Evolutionary conservation across 2,329 filamentous ascomycete species (phyloP).

Genomic region (Gaeumannomyces tritici): DNA sequence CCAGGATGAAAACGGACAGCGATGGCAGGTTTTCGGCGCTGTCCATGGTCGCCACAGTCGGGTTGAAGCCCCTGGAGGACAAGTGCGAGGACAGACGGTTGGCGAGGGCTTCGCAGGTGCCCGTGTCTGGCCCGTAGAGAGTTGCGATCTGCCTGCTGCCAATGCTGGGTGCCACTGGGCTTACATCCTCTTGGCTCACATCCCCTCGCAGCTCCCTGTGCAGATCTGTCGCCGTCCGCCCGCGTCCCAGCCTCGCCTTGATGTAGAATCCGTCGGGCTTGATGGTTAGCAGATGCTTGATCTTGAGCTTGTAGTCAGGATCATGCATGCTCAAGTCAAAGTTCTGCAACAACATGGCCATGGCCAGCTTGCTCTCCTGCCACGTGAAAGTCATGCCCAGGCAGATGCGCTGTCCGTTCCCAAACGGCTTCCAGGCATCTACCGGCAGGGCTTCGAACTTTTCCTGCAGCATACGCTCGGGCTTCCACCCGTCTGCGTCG

Average conservation of each 20-base stretch:
- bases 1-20: not conserved
- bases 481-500: conserved; percentile 55
- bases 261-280: conserved; percentile 54
- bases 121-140: not conserved
- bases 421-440: conserved; percentile 64
- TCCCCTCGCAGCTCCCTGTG: conserved; percentile 7
- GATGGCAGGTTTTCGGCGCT: not conserved
- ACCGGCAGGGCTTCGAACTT: conserved; percentile 50
- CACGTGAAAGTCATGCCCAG: conserved; percentile 67
- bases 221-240: conserved; percentile 21
- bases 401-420: conserved; percentile 42
- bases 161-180: no score
- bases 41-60: not conserved
- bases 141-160: not conserved
- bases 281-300: conserved; percentile 45
- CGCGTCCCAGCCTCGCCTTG: conserved; percentile 42
- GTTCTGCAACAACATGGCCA: conserved; percentile 58
- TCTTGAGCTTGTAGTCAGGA: conserved; percentile 37
- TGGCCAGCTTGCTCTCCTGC: conserved; percentile 58
- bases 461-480: conserved; percentile 64
- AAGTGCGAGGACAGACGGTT: not conserved
- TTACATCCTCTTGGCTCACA: not conserved
- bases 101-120: not conserved
- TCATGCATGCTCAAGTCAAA: conserved; percentile 59
- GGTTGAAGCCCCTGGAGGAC: not conserved